Percentiles rank a stretch among this genome's conserved stretches.
Conservation (phyloP, 2,329 filamentous ascomycete species). For the Coniella vitis region DNA sequence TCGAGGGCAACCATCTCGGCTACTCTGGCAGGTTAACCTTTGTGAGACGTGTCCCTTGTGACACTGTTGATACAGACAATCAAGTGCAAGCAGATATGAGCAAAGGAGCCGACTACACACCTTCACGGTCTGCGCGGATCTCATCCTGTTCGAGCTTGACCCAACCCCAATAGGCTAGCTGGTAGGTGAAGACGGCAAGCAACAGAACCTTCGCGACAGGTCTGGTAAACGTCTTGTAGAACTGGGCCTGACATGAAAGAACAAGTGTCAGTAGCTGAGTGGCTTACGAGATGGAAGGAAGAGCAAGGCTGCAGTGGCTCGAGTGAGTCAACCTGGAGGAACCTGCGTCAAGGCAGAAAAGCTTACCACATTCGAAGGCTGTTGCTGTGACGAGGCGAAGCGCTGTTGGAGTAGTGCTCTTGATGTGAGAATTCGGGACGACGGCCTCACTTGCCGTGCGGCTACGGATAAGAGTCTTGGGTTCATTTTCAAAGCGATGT, state of each 20-base stretch:
- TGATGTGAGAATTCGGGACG: neutral
- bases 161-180: conserved; percentile 71
- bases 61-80: neutral
- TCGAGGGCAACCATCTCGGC: conserved; percentile 30
- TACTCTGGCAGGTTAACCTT: conserved; percentile 8
- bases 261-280: conserved; percentile 6
- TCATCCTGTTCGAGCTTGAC: conserved; percentile 68
- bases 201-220: conserved; percentile 69
- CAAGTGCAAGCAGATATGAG: neutral
- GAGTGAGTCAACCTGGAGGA: neutral
- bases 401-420: conserved; percentile 9
- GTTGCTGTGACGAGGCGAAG: conserved; percentile 19
- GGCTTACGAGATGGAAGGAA: no score
- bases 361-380: conserved; percentile 13
- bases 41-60: neutral
- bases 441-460: conserved; percentile 10
- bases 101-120: conserved; percentile 30
- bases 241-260: conserved; percentile 42
- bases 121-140: conserved; percentile 49
- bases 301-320: neutral
- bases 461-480: conserved; percentile 7
- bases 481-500: conserved; percentile 2
- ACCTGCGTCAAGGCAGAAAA: neutral
- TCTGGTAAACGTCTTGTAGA: conserved; percentile 69
- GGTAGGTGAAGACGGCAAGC: conserved; percentile 71